Base-by-base conservation (phyloP, 495 filamentous ascomycete species). In the Aspergillus olivimuriae region DNA sequence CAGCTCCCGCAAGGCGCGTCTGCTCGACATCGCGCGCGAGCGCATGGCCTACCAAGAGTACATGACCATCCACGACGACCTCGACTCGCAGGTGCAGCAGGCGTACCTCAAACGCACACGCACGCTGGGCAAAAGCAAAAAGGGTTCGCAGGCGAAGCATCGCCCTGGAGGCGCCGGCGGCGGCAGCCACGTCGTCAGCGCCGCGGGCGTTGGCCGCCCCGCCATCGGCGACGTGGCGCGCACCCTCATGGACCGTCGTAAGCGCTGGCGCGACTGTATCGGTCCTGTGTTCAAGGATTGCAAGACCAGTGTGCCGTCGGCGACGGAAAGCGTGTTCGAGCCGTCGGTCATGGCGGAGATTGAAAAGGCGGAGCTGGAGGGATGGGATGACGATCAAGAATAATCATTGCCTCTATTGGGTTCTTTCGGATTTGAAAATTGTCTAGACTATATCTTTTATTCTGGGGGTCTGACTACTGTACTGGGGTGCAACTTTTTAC, bases 71-170 rank as follows among this genome's bases (percentile, higher is more conserved):
- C 82, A 91, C 46, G 92, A 99, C 55, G 92, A 97, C 60, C 81
- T 99, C 18, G 92, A 99, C 65, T 78, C 80, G 40, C 92, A 99
- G 63, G 91, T 99, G 38, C 87, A 96, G 57, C 81, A 87, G 54
- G 89, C 90, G 19, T 99, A 95, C 55, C 81, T 94, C 28, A 97
- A 97, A 72, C 85, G 92, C 31, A 95, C 88, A n/a, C 83, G 92
- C 21, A 94, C 86, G 3, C 81, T 96, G 67, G 85, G 87, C 56
- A 95, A 88, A 68, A 87, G 80, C 38, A 97, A 95, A 69, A 95
- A 95, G 66, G 68, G 70, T 32, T 63, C 68, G 5, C 69, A 79
- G 46, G 77, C 82, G n/a, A 91, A 90, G 56, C 59, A 73, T 38
- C 73, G 88, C 2, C 88, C 89, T 14, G 77, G 77, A 22, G 77